A percentile compares a stretch with the other conserved stretches of the same genome.
phyloP scores from a whole-genome alignment of 2,329 filamentous ascomycete species.

The Aspergillus ibericus region DNA sequence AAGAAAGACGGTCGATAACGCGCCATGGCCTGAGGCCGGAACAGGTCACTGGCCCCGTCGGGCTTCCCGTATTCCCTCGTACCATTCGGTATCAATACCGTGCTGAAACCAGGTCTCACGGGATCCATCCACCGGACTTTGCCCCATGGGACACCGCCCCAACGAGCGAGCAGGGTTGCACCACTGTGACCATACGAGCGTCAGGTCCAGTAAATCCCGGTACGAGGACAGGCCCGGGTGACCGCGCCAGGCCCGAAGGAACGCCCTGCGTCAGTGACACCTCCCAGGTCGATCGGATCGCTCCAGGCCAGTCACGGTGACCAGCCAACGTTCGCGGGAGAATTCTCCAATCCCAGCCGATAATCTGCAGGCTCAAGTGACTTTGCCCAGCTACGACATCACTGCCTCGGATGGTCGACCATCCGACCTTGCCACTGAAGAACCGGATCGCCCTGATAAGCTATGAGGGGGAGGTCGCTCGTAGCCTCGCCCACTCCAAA shows the following conservation, averaged over 20 bases:
- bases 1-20: neutral
- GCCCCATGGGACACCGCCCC: too few species aligned
- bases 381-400: neutral
- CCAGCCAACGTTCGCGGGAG: neutral
- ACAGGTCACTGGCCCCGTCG: neutral
- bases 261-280: neutral
- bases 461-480: neutral
- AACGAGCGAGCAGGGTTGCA: too few species aligned
- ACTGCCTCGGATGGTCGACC: neutral
- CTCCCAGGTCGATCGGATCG: neutral
- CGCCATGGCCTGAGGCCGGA: neutral
- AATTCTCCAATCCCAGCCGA: neutral
- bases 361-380: neutral
- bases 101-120: neutral
- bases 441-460: conserved; percentile 3
- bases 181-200: neutral
- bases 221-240: neutral
- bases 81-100: neutral
- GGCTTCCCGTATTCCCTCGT: neutral
- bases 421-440: conserved; percentile 1
- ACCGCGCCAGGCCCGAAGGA: neutral
- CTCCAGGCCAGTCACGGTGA: neutral
- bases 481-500: neutral
- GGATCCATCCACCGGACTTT: too few species aligned
- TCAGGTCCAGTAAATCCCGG: neutral